Conservation (phyloP, 805 yeast species). For the Kregervanrija fluxuum region DNA sequence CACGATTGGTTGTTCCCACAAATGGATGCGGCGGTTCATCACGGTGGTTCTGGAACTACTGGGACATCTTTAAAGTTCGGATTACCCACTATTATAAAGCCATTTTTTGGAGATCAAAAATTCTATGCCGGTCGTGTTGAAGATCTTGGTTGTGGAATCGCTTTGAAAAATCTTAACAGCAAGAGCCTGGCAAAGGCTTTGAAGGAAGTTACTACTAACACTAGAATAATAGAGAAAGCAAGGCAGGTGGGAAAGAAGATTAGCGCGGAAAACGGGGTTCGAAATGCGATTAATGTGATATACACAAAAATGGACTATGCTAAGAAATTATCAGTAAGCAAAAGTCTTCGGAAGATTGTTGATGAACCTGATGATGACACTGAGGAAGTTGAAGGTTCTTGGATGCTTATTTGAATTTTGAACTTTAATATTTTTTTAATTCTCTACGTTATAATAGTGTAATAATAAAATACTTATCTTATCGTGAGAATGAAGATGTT, state of each 20-base stretch:
- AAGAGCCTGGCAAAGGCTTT: slow-evolving; percentile 61
- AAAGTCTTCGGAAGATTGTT: slow-evolving; percentile 26
- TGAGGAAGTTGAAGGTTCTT: slow-evolving; percentile 24
- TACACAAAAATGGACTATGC: slow-evolving; percentile 79
- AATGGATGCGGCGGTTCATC: slow-evolving; percentile 92
- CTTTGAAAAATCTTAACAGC: slow-evolving; percentile 59
- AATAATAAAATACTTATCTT: neutral
- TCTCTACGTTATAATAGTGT: neutral
- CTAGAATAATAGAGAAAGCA: slow-evolving; percentile 64
- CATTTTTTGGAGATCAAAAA: slow-evolving; percentile 94
- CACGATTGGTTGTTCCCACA: slow-evolving; percentile 93
- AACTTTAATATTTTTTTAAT: neutral
- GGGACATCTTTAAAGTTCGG: slow-evolving; percentile 88
- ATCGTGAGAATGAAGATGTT: too few relatives aligned
- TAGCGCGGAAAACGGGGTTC: slow-evolving; percentile 72
- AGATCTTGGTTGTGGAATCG: slow-evolving; percentile 80
- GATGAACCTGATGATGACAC: slow-evolving; percentile 12
- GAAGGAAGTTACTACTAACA: slow-evolving; percentile 57
- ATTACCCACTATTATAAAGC: slow-evolving; percentile 82
- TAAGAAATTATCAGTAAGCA: slow-evolving; percentile 42
- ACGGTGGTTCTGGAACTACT: slow-evolving; percentile 96
- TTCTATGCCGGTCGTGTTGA: slow-evolving; percentile 85
- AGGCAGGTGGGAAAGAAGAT: slow-evolving; percentile 54
- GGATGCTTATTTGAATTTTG: slow-evolving; percentile 20
- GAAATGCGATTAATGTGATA: slow-evolving; percentile 66